Conservation (phyloP, 176 grass and related monocot species). For the Otatea glauca region DNA sequence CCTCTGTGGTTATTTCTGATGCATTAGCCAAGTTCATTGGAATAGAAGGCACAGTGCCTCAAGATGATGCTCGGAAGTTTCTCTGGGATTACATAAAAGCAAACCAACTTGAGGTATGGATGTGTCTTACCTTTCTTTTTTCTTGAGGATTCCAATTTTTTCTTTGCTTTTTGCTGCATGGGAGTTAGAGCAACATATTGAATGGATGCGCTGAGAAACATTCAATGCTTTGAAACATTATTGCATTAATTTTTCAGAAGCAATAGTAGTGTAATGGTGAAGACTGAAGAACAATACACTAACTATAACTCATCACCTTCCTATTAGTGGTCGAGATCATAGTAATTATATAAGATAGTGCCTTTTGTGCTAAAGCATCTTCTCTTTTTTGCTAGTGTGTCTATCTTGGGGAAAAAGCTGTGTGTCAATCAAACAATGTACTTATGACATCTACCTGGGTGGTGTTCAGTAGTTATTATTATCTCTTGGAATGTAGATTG, state of each 20-base stretch:
- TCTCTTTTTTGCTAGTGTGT: neutral
- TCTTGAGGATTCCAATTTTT: neutral
- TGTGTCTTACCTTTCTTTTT: constrained; percentile 1
- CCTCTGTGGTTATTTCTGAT: constrained; percentile 67
- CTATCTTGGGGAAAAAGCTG: neutral
- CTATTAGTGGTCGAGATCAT: neutral
- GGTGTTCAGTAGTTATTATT: constrained; percentile 2
- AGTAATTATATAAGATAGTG: neutral
- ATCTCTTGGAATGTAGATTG: constrained; percentile 18
- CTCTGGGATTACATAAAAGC: constrained; percentile 91
- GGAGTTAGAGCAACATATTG: neutral
- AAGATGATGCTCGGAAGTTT: constrained; percentile 68
- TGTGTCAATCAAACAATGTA: neutral
- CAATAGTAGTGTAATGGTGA: neutral
- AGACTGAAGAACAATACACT: neutral
- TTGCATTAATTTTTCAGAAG: constrained; percentile 26
- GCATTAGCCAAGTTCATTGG: constrained; percentile 84
- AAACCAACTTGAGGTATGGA: constrained; percentile 82
- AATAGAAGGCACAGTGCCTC: constrained; percentile 56
- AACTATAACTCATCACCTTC: neutral
- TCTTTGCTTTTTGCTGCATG: constrained; percentile 21
- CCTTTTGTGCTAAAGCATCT: neutral
- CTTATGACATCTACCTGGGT: neutral
- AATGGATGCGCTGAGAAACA: neutral
- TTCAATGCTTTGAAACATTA: neutral